Evolutionary conservation across 768 basidiomycete genomes (phyloP).

Genomic region (Fomitopsis pulvina): DNA sequence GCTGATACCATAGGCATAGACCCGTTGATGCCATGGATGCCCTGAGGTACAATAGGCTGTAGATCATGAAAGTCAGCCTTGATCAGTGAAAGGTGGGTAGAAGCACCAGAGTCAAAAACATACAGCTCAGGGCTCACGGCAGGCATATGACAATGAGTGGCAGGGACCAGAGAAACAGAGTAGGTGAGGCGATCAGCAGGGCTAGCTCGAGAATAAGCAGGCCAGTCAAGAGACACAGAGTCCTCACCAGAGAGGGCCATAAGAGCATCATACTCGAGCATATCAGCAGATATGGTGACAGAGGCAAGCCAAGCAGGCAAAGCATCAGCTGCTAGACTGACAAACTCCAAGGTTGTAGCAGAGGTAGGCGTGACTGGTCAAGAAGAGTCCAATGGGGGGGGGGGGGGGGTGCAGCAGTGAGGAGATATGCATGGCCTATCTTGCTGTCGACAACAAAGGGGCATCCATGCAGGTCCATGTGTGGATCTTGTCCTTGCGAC

Average conservation of each 20-base stretch:
- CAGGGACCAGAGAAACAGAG: background rate
- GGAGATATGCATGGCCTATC: too few species aligned
- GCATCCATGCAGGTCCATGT: too few species aligned
- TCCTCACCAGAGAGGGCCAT: background rate
- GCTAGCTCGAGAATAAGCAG: background rate
- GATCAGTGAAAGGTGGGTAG: background rate
- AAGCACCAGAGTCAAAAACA: conserved; percentile 5
- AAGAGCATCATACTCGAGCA: background rate
- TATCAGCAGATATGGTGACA: background rate
- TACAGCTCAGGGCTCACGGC: background rate
- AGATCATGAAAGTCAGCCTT: background rate
- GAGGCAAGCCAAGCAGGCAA: too few species aligned
- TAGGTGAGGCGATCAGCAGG: background rate
- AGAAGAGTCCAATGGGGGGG: too few species aligned
- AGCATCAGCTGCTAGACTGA: too few species aligned
- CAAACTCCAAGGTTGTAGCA: too few species aligned
- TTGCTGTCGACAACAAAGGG: too few species aligned
- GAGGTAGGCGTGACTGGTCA: too few species aligned
- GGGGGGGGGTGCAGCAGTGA: too few species aligned
- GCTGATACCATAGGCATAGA: background rate
- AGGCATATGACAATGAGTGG: background rate
- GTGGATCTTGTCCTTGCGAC: too few species aligned
- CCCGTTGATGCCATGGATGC: conserved; percentile 1
- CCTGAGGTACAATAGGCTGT: background rate
- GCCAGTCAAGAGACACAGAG: background rate